A percentile compares a stretch with the other conserved stretches of the same genome.
These are phyloP conservation scores for Alternaria triticimaculans DNA, from an alignment of 2,329 filamentous ascomycete genomes.

Conservation along the genomic window DNA sequence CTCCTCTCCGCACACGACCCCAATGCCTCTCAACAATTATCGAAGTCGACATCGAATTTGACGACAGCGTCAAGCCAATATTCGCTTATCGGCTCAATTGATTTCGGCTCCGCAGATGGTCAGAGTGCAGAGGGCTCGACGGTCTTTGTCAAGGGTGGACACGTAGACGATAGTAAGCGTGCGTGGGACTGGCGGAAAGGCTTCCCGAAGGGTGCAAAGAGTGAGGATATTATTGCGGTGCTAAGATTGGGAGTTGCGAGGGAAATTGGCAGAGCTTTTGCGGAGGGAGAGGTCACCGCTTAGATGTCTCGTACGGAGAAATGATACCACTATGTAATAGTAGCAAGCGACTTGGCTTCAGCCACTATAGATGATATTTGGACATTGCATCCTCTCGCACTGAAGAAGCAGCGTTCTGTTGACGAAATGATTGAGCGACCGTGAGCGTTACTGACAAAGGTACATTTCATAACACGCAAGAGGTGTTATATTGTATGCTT, in stretches of 20 bases:
- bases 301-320: background rate
- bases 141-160: constrained; percentile 50
- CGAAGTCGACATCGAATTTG: constrained; percentile 62
- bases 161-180: constrained; percentile 56
- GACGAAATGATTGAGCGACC: background rate
- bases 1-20: constrained; percentile 69
- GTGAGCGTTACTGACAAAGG: background rate
- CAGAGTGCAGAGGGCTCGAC: constrained; percentile 55
- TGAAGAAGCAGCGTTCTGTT: background rate
- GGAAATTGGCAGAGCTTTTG: constrained; percentile 74
- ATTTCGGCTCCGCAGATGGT: constrained; percentile 62
- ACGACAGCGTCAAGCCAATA: constrained; percentile 66
- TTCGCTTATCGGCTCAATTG: constrained; percentile 75
- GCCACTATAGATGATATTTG: background rate
- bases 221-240: constrained; percentile 73
- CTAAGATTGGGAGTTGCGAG: constrained; percentile 76
- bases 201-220: constrained; percentile 64
- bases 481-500: background rate
- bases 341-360: background rate
- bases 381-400: background rate
- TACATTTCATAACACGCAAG: background rate
- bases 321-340: constrained; percentile 5
- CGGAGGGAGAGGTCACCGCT: constrained; percentile 65
- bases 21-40: constrained; percentile 40
- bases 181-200: constrained; percentile 76